Percentiles rank a stretch among this genome's conserved stretches.
Evolutionary conservation across 2,329 filamentous ascomycete species (phyloP).

Genomic region (Fusarium dimerum): DNA sequence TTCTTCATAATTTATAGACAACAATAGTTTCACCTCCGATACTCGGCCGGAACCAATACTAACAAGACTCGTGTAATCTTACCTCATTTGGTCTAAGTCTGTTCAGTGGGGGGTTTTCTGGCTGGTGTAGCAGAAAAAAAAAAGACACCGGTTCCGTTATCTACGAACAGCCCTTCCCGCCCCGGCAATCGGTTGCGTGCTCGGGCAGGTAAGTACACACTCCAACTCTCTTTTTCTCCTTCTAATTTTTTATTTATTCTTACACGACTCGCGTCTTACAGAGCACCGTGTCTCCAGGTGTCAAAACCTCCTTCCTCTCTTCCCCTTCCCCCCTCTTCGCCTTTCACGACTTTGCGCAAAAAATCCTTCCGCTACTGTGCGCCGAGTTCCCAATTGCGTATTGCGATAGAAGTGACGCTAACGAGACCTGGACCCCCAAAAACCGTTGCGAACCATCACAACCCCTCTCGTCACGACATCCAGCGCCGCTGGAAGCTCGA

Average conservation of each 20-base stretch:
- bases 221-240: constrained; percentile 5
- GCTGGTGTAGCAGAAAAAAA: not conserved
- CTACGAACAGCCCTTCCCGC: constrained; percentile 11
- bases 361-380: not conserved
- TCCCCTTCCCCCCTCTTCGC: not conserved
- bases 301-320: not conserved
- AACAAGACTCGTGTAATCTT: constrained; percentile 4
- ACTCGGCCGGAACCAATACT: constrained; percentile 1
- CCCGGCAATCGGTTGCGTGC: constrained; percentile 21
- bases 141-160: not conserved
- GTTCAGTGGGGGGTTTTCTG: not conserved
- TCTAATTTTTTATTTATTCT: not conserved
- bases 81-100: constrained; percentile 2
- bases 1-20: too few relatives aligned
- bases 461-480: not conserved
- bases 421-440: not conserved
- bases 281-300: not conserved
- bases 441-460: not conserved
- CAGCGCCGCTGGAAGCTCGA: not conserved
- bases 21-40: not conserved
- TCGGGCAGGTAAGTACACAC: constrained; percentile 10
- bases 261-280: not conserved
- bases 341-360: not conserved
- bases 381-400: not conserved
- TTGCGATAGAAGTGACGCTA: not conserved